Conservation (phyloP, 805 yeast genomes). For the Myxozyma vanderwaltii region DNA sequence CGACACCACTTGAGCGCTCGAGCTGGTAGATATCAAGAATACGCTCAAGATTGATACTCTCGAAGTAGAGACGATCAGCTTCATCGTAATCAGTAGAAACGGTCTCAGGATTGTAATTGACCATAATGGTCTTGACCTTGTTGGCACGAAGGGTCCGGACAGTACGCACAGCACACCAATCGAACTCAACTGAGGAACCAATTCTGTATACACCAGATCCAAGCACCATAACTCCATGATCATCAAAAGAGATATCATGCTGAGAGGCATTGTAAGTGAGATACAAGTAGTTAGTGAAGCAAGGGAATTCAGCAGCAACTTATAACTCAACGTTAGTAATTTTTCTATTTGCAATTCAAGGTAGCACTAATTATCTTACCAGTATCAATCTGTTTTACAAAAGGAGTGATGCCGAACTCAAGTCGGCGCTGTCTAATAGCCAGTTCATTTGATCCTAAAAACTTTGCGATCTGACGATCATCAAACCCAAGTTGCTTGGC, state of each 20-base stretch:
- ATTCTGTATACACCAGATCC: constrained; percentile 99
- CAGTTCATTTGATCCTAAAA: constrained; percentile 84
- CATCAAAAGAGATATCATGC: constrained; percentile 84
- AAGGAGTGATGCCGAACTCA: constrained; percentile 84
- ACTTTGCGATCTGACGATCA: constrained; percentile 93
- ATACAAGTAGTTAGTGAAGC: constrained; percentile 90
- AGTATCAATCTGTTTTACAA: constrained; percentile 95
- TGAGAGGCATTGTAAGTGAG: constrained; percentile 91
- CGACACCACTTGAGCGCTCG: constrained; percentile 87
- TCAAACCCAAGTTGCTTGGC: constrained; percentile 97
- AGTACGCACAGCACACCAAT: constrained; percentile 99
- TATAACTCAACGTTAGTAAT: background rate
- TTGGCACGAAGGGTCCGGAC: constrained; percentile 87
- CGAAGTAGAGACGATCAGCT: constrained; percentile 95
- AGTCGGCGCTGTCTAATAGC: constrained; percentile 87
- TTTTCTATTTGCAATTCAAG: too few species aligned
- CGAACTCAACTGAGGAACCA: constrained; percentile 98
- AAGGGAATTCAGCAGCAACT: constrained; percentile 97
- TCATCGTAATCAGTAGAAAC: constrained; percentile 99
- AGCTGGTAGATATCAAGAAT: constrained; percentile 92
- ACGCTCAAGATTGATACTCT: constrained; percentile 90
- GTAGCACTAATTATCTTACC: constrained; percentile 40
- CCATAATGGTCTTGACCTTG: constrained; percentile 90
- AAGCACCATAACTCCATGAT: constrained; percentile 90
- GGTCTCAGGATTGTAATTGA: constrained; percentile 97